Conservation (phyloP, 1,139 yeast genomes). For the Geotrichum klebahnii region DNA sequence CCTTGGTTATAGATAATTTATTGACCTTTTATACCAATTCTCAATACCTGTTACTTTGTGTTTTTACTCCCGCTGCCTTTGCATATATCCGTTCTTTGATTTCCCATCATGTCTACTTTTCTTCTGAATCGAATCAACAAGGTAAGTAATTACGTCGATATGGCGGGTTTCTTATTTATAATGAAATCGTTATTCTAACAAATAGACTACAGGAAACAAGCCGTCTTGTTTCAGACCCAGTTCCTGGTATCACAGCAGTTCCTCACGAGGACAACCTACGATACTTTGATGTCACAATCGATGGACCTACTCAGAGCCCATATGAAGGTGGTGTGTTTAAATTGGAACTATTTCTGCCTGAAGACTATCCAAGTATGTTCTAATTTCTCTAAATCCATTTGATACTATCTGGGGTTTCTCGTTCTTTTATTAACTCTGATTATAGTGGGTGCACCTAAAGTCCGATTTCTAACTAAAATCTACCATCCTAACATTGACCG, state of each 20-base stretch:
- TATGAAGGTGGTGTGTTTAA: conserved; percentile 75
- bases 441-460: conserved; percentile 81
- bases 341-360: conserved; percentile 75
- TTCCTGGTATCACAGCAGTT: conserved; percentile 87
- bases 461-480: conserved; percentile 83
- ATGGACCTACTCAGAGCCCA: conserved; percentile 86
- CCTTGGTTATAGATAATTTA: too few relatives aligned
- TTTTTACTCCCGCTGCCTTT: not conserved
- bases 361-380: conserved; percentile 65
- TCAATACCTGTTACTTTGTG: not conserved
- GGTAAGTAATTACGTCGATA: conserved; percentile 3
- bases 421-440: too few relatives aligned
- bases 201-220: conserved; percentile 69
- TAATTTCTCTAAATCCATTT: not conserved
- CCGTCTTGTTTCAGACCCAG: conserved; percentile 87
- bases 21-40: not conserved
- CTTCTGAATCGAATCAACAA: conserved; percentile 21
- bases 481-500: conserved; percentile 96
- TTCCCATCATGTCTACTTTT: conserved; percentile 15
- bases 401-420: not conserved
- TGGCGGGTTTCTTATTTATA: not conserved
- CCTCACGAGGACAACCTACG: conserved; percentile 93
- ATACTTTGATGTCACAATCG: conserved; percentile 81
- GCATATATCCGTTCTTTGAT: not conserved
- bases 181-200: not conserved